Base-by-base conservation (phyloP, 164 flowering plant genomes). In the Buxus sempervirens region DNA sequence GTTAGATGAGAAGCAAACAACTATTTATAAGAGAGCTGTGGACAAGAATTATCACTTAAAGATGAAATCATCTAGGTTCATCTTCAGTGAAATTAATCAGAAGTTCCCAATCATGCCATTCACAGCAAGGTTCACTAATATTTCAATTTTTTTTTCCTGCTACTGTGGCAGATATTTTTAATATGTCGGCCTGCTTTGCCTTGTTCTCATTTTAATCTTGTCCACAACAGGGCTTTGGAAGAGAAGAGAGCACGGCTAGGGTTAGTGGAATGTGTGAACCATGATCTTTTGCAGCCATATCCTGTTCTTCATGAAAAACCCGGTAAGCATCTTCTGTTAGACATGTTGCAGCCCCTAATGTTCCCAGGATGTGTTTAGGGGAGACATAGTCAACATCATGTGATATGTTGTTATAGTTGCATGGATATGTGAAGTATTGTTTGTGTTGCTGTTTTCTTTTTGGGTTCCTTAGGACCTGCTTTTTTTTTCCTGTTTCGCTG, bases 261-360 rank as follows among this genome's bases (percentile, higher is more conserved):
- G 38, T 66, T 94, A 5, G 90, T 94, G 67, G 98, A 94, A 79
- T 94, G 98, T 79, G 90, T 92, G 54, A 90, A 87, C 67, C 98
- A 92, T 78, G 97, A 91, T 2, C 97, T 91, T 36, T 75, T 95
- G 84, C 96, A 92, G 77, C 97, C 98, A 49, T 95, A 91, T 70
- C 98, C 98, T 66, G 97, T 91, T 62, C 91, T 94, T 55, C 95
- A 91, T 68, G 98, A 94, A 72, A 94, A 90, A 75, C 87, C 97
- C 63, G 97, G 98, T 91, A 77, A 75, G 73, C 28, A 48, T 51
- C 16, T 6, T 26, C 28, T 61, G 2, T 38, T 2, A 12, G 15
- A 8, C n/a, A n/a, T n/a, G n/a, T n/a, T n/a, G n/a, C n/a, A n/a
- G n/a, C n/a, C n/a, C n/a, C n/a, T n/a, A n/a, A n/a, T n/a, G n/a